Evolutionary conservation across 2,329 filamentous ascomycete species (phyloP), one percentile per base, ranked within the genome.

Genomic region (Mycogone perniciosa): DNA sequence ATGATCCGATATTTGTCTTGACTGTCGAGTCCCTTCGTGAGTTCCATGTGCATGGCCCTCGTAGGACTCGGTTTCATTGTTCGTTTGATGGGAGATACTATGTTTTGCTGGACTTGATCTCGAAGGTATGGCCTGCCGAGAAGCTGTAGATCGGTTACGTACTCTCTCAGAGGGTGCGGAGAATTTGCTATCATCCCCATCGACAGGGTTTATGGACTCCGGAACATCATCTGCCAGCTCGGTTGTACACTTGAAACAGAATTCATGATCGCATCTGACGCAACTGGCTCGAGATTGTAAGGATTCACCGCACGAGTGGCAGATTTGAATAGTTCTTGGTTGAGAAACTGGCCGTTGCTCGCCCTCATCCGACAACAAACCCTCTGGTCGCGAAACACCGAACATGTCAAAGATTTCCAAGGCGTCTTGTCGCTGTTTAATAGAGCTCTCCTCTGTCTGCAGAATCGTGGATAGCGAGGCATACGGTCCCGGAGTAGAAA

Each of bases 241-340:
- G 40, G 65, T 68, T 7, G 61, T 64, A 55, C 77, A 81, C 49
- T 72, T 72, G 31, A 63, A 54, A 56, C 77, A 81, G 11, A 77
- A 69, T 7, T 66, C 68, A 59, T 81, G 79, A 1, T 74, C 75
- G 56, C 78, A 81, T 39, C 68, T 69, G 31, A 65, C 59, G 56
- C 77, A 81, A 42, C 67, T 67, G 7, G 64, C 64, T 31, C 66
- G 63, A 9, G 66, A 63, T 41, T 59, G 64, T 35, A 73, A 67
- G 38, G 63, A 65, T 41, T 69, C 67, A 9, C 71, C 71, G 56
- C 77, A 82, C 7, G 75, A 62, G 56, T 80, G 78, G 53, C 78
- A 81, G 29, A 73, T 62, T 47, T 68, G 71, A 38, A 61, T 59
- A 40, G 60, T 58, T 51, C 64, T 66, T 41, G 53, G 51, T 6